These are phyloP conservation scores for Colletotrichum phormii DNA, from an alignment of 2,329 filamentous ascomycete genomes.

Conservation along the genomic window DNA sequence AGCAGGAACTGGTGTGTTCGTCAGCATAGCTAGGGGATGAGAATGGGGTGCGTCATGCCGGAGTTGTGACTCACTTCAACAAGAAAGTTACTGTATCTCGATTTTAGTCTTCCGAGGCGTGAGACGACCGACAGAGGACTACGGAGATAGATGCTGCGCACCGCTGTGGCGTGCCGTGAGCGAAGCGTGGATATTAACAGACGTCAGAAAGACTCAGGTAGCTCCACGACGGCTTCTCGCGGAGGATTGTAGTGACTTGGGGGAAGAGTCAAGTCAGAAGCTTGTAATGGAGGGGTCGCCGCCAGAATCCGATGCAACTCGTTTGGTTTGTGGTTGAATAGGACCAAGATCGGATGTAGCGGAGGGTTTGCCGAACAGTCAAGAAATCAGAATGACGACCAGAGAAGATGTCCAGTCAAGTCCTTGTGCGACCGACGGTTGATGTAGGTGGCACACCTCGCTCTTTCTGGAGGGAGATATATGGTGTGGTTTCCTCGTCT, in stretches of 20 bases:
- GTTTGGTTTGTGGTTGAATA: background rate
- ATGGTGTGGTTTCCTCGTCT: background rate
- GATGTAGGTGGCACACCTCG: background rate
- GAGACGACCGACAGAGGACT: background rate
- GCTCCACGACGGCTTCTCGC: background rate
- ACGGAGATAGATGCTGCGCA: background rate
- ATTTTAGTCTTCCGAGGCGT: background rate
- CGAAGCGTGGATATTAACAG: background rate
- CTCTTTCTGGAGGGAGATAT: constrained; percentile 5
- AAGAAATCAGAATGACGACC: background rate
- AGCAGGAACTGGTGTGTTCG: background rate
- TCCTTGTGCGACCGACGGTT: background rate
- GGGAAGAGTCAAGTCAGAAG: background rate
- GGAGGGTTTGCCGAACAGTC: constrained; percentile 4
- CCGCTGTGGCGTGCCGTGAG: background rate
- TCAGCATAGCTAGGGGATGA: background rate
- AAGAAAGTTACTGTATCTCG: background rate
- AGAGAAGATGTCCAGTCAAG: background rate
- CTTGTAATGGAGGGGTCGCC: background rate
- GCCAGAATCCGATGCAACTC: background rate
- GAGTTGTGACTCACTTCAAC: constrained; percentile 24
- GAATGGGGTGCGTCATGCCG: background rate
- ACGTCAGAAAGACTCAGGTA: background rate
- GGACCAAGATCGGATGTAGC: background rate
- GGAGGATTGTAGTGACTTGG: background rate